A percentile compares a stretch with the other conserved stretches of the same genome.
These are phyloP conservation scores for Aspergillus kassunensis DNA, from an alignment of 495 filamentous ascomycete genomes.

Conservation along the genomic window DNA sequence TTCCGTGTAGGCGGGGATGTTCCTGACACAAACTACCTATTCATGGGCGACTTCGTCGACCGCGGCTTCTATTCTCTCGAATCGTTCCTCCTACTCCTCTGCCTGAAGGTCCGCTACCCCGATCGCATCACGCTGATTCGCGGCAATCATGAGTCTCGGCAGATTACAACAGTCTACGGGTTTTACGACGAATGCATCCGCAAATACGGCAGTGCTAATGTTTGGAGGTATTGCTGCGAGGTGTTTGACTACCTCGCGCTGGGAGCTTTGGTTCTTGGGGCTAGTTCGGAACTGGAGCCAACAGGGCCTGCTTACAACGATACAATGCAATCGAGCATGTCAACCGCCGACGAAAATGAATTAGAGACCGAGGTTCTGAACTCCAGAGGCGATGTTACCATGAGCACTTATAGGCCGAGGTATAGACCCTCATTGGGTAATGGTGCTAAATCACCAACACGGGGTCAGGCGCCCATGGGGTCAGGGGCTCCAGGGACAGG, in stretches of 20 bases:
- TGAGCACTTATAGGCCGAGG: conserved; percentile 57
- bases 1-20: conserved; percentile 94
- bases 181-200: conserved; percentile 98
- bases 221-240: conserved; percentile 98
- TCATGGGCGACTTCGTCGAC: conserved; percentile 99
- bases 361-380: conserved; percentile 91
- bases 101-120: conserved; percentile 95
- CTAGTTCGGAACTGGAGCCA: conserved; percentile 66
- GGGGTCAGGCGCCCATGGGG: conserved; percentile 35
- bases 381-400: conserved; percentile 71
- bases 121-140: conserved; percentile 96
- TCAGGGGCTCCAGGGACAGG: conserved; percentile 76
- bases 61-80: conserved; percentile 97
- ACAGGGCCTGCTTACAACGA: conserved; percentile 40
- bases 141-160: conserved; percentile 94
- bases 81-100: conserved; percentile 89
- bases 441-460: conserved; percentile 42
- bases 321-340: conserved; percentile 41
- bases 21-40: conserved; percentile 96
- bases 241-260: conserved; percentile 98
- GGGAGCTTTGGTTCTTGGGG: conserved; percentile 88
- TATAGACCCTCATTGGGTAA: conserved; percentile 30
- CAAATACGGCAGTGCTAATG: conserved; percentile 96
- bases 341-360: conserved; percentile 57
- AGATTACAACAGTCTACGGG: conserved; percentile 97